Percentiles rank a stretch among this genome's conserved stretches.
These are phyloP conservation scores for Yamadazyma philogaea DNA, from an alignment of 805 yeast species.

Conservation along the genomic window DNA sequence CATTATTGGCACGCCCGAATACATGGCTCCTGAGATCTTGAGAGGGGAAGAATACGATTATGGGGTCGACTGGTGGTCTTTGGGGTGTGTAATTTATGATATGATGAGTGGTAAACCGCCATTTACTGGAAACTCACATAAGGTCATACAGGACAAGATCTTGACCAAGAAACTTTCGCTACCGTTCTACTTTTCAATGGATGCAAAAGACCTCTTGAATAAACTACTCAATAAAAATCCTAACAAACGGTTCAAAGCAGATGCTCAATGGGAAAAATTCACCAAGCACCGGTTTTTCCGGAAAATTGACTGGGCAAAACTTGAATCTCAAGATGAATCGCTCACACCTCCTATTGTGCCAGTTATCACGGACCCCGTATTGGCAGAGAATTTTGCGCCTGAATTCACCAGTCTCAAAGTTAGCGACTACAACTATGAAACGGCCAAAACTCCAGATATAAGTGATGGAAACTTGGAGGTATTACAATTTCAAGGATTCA, in stretches of 20 bases:
- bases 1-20: slow-evolving; percentile 45
- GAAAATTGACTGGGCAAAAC: slow-evolving; percentile 34
- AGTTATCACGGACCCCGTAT: slow-evolving; percentile 40
- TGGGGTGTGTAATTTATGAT: slow-evolving; percentile 44
- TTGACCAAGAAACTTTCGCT: slow-evolving; percentile 30
- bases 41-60: slow-evolving; percentile 40
- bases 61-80: slow-evolving; percentile 47
- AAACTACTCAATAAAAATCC: slow-evolving; percentile 39
- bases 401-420: slow-evolving; percentile 46
- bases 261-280: slow-evolving; percentile 29
- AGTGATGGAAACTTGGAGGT: neutral
- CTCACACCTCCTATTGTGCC: slow-evolving; percentile 41
- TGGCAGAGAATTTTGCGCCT: slow-evolving; percentile 43
- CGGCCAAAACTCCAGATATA: slow-evolving; percentile 9
- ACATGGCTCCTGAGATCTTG: slow-evolving; percentile 48
- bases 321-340: slow-evolving; percentile 24
- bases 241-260: slow-evolving; percentile 35
- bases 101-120: slow-evolving; percentile 46
- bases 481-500: slow-evolving; percentile 25
- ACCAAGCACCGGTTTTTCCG: slow-evolving; percentile 39
- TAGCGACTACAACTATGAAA: slow-evolving; percentile 22
- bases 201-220: slow-evolving; percentile 40
- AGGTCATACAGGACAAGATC: slow-evolving; percentile 39
- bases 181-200: slow-evolving; percentile 40
- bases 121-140: slow-evolving; percentile 40